Base-by-base conservation (phyloP, 495 filamentous ascomycete species). In the Neurospora cerealis region DNA sequence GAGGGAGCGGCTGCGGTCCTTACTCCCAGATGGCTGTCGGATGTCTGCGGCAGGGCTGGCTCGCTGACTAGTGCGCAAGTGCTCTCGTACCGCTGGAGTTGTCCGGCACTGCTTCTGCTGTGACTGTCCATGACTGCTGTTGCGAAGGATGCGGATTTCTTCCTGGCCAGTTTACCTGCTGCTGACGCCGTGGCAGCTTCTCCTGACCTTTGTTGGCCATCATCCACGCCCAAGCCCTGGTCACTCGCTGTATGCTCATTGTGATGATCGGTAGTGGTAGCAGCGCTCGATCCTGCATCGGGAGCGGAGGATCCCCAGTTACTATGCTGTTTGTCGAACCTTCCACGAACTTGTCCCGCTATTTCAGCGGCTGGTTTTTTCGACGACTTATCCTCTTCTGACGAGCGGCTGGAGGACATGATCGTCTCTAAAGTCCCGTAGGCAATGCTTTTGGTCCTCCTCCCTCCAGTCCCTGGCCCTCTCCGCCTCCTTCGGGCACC, bases 371-470 rank as follows among this genome's bases (percentile, higher is more conserved):
- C 86, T 6, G 85, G 77, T 42, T 86, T 88, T 78, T 86, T 87
- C 72, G 82, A 83, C 21, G 78, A 74, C 75, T 82, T 83, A 41
- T 87, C 86, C 75, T 88, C 87, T 36, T 87, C 86, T 7, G 86
- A 88, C 21, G 87, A 87, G 62, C 86, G 83, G 72, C 87, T 88
- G 1, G 84, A 86, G 60, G 84, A 87, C 81, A 88, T 88, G 75
- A 88, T 88, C 1, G 87, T 89, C 70, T 89, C 87, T 32, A 89
- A 73, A 4, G 86, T 88, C 6, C 85, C 85, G 71, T 87, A 86
- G 8, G 87, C 87, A 5, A 78, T 79, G 37, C 84, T 87, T 72
- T 81, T 84, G 28, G 15, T 9, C 69, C 83, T 76, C 72, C 83
- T 77, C 11, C 77, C 79, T 34, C 77, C 76, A 72, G 79, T 80